Evolutionary conservation across 345 rosid genomes (phyloP).

Genomic region (Chamaenerion angustifolium): DNA sequence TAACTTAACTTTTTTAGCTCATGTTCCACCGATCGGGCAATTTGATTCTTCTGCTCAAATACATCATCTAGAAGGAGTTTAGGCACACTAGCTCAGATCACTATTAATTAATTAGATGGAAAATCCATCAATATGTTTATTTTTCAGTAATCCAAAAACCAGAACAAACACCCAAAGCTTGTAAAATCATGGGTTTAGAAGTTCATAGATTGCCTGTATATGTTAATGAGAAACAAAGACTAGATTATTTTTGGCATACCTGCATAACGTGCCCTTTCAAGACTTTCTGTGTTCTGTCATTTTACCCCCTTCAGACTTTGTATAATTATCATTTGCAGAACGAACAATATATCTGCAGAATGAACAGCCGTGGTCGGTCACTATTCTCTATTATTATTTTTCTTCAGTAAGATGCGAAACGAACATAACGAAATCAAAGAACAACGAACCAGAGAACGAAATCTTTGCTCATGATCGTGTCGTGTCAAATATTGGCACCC

Average conservation of each 20-base stretch:
- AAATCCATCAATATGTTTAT: background rate
- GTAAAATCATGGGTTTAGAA: background rate
- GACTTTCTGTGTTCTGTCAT: too few species aligned
- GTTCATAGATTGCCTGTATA: background rate
- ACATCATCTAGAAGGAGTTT: slow-evolving; percentile 22
- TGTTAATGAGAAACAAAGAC: background rate
- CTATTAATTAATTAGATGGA: slow-evolving; percentile 4
- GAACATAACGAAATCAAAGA: too few species aligned
- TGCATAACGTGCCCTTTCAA: too few species aligned
- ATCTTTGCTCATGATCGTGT: too few species aligned
- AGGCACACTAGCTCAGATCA: slow-evolving; percentile 25
- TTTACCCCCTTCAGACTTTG: too few species aligned
- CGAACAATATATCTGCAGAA: too few species aligned
- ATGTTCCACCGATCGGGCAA: slow-evolving; percentile 27
- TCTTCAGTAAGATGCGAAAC: too few species aligned
- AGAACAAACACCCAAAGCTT: background rate
- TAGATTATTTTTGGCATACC: slow-evolving; percentile 12
- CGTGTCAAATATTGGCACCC: too few species aligned
- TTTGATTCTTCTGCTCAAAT: slow-evolving; percentile 28
- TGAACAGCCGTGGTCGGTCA: too few species aligned
- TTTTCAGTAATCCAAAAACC: background rate
- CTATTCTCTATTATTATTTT: too few species aligned
- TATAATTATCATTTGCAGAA: too few species aligned
- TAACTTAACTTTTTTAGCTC: slow-evolving; percentile 23
- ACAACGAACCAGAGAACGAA: too few species aligned